phyloP scores from a whole-genome alignment of 352 stramenopile species.

The Aphanomyces invadans region DNA sequence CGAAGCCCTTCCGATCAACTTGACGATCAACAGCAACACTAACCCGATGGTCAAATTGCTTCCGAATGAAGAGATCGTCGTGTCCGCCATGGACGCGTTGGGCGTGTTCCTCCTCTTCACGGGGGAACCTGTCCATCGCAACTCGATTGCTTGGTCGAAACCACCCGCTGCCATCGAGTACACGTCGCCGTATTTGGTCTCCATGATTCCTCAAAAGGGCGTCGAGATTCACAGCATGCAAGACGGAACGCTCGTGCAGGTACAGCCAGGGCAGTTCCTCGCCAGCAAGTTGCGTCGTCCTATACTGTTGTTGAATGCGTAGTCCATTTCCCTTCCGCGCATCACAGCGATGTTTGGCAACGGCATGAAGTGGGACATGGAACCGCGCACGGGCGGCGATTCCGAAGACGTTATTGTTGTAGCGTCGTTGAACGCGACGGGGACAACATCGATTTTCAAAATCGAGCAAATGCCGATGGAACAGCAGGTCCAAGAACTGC shows the following conservation, averaged over 20 bases:
- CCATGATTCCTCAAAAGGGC: slow-evolving; percentile 61
- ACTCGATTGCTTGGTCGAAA: slow-evolving; percentile 78
- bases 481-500: slow-evolving; percentile 71
- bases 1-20: slow-evolving; percentile 62
- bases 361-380: slow-evolving; percentile 89
- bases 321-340: slow-evolving; percentile 48
- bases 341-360: slow-evolving; percentile 77
- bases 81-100: slow-evolving; percentile 76
- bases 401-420: slow-evolving; percentile 73
- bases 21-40: slow-evolving; percentile 52
- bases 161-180: slow-evolving; percentile 65
- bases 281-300: too few relatives aligned
- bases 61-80: slow-evolving; percentile 76
- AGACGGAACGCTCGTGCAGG: slow-evolving; percentile 68
- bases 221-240: slow-evolving; percentile 72
- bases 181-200: slow-evolving; percentile 69
- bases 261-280: too few relatives aligned
- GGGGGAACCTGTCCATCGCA: slow-evolving; percentile 68
- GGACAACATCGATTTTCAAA: slow-evolving; percentile 69
- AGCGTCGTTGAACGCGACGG: slow-evolving; percentile 47
- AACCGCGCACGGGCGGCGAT: slow-evolving; percentile 59
- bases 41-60: slow-evolving; percentile 72
- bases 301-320: too few relatives aligned
- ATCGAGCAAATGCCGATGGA: slow-evolving; percentile 81
- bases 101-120: slow-evolving; percentile 75